Evolutionary conservation across 768 basidiomycete genomes (phyloP), one percentile per base, ranked within the genome.

Genomic region (Omphalotus guepiniiformis): DNA sequence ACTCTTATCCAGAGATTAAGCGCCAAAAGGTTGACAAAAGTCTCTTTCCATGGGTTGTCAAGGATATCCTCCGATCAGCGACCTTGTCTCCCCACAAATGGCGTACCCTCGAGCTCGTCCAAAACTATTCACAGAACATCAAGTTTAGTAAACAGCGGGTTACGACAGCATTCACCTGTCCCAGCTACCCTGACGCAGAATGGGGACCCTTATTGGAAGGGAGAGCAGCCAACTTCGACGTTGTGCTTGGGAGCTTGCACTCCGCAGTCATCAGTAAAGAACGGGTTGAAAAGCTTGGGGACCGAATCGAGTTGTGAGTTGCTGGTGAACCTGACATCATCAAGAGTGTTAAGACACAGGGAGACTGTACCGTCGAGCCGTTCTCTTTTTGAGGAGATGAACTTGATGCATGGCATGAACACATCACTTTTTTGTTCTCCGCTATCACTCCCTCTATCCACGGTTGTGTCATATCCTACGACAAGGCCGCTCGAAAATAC

Each of bases 151-250:
- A 56, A 38, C 12, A 19, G 3, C 25, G 27, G 37, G 6, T 57
- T 36, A 21, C 40, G 39, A 47, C 30, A 27, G 34, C 50, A 2
- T 3, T 18, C 19, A 15, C 28, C 19, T 44, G 44, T 32, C 58
- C 61, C 18, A 22, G 58, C 36, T 62, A 65, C 51, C 62, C 61
- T 0, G 41, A 53, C 22, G 18, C 38, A 0, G 59, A 63, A 25
- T 67, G 63, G 63, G 47, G 57, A 1, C 52, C 55, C 44, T 57
- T 67, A 39, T 21, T 66, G n/a, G n/a, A n/a, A n/a, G n/a, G n/a
- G n/a, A n/a, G n/a, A n/a, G n/a, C n/a, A n/a, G n/a, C n/a, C n/a
- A 53, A 67, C 47, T 58, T 69, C 49, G 57, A 68, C 48, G 27
- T 21, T 9, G 52, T 69, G 41, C 38, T 63, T 49, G 40, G 55